Evolutionary conservation across 805 yeast genomes (phyloP).

Genomic region (Candida insectalens): DNA sequence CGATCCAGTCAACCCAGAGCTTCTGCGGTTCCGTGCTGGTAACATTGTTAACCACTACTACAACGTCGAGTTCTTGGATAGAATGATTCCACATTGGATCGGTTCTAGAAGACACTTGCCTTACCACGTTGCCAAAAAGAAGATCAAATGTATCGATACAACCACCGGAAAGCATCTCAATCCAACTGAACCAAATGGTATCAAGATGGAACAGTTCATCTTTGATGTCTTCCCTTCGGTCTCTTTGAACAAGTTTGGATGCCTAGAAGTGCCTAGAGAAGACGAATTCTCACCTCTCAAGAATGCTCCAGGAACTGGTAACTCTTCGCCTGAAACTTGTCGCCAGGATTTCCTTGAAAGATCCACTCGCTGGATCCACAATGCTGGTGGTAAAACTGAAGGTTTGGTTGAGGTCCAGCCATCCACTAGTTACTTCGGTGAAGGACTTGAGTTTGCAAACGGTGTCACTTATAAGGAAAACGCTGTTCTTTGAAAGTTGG

Average conservation of each 20-base stretch:
- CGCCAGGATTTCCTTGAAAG: conserved; percentile 51
- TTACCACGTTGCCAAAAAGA: conserved; percentile 92
- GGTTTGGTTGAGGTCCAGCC: conserved; percentile 71
- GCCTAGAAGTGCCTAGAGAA: conserved; percentile 78
- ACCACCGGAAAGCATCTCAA: conserved; percentile 35
- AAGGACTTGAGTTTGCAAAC: conserved; percentile 48
- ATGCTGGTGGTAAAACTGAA: conserved; percentile 57
- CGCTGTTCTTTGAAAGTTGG: conserved; percentile 7
- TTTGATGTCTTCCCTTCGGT: conserved; percentile 90
- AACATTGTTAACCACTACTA: conserved; percentile 96
- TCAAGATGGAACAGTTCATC: conserved; percentile 92
- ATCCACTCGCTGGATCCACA: conserved; percentile 64
- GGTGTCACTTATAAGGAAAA: conserved; percentile 30
- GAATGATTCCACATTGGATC: conserved; percentile 61
- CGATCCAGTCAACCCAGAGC: conserved; percentile 47
- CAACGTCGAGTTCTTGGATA: conserved; percentile 60
- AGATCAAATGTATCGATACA: conserved; percentile 47
- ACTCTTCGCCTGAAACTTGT: conserved; percentile 82
- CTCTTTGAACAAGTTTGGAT: conserved; percentile 65
- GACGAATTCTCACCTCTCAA: conserved; percentile 92
- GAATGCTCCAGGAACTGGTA: conserved; percentile 74
- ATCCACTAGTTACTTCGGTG: conserved; percentile 65
- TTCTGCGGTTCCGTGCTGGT: conserved; percentile 75
- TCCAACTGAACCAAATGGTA: conserved; percentile 80
- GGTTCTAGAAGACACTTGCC: conserved; percentile 60